Evolutionary conservation across 257 asterid species (phyloP), one percentile per base, ranked within the genome.

Genomic region (Fraxinus americana): DNA sequence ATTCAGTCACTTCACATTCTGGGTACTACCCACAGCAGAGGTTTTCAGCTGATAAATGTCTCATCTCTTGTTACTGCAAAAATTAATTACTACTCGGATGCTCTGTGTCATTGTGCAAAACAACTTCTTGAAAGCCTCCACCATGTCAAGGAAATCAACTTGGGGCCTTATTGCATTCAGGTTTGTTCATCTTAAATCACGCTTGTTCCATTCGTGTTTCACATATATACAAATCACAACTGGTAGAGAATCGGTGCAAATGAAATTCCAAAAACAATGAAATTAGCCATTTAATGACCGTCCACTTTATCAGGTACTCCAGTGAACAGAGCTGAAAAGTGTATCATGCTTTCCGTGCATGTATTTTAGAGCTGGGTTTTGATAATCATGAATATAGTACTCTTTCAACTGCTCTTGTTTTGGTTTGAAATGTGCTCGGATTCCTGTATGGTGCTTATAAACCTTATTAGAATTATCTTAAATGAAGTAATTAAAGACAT

Each of bases 111-210:
- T n/a, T n/a, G n/a, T n/a, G n/a, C n/a, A n/a, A n/a, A n/a, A n/a
- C n/a, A n/a, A n/a, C n/a, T n/a, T n/a, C n/a, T n/a, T n/a, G n/a
- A n/a, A n/a, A n/a, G n/a, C n/a, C n/a, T n/a, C n/a, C n/a, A n/a
- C n/a, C n/a, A n/a, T n/a, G n/a, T n/a, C n/a, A n/a, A n/a, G n/a
- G n/a, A n/a, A n/a, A 59, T 59, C 67, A 59, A 23, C 67, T 7
- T 59, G 67, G 29, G 67, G 67, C 67, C 67, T 21, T 59, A 59
- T 21, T 61, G 68, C 16, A 61, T 61, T 23, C 68, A 59, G 67
- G 67, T 59, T n/a, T 59, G 67, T n/a, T 59, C 21, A 6, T 52
- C 63, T 59, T n/a, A 9, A 21, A 59, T 59, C 30, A 59, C 2
- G 5, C 13, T 59, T 14, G 17, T 59, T 59, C 30, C 67, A 5